These are phyloP conservation scores for Agaricus subrufescens DNA, from an alignment of 768 basidiomycete species.

Conservation along the genomic window DNA sequence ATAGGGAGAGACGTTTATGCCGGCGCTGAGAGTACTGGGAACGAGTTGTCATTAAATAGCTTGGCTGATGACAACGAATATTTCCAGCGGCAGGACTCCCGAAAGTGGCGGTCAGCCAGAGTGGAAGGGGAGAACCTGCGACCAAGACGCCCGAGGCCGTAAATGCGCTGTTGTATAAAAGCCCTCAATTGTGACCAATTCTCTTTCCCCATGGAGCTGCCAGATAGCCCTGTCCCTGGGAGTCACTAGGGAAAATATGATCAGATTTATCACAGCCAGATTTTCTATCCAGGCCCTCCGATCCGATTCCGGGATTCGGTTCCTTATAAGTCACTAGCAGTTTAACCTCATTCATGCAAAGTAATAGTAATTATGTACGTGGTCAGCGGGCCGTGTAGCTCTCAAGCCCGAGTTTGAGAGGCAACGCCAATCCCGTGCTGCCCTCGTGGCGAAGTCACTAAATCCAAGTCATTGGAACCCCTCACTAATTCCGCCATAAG, in stretches of 20 bases:
- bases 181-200: background rate
- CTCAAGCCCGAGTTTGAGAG: no score
- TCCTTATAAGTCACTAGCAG: no score
- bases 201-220: background rate
- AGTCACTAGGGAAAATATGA: constrained; percentile 1
- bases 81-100: background rate
- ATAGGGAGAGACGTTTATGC: constrained; percentile 5
- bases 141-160: background rate
- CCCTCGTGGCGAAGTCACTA: no score
- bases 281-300: no score
- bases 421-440: no score
- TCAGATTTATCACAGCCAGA: background rate
- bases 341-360: no score
- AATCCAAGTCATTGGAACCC: no score
- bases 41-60: background rate
- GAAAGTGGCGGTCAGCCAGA: background rate
- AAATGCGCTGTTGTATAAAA: constrained; percentile 2
- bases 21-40: background rate
- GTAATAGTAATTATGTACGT: no score
- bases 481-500: no score
- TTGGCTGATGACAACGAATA: background rate
- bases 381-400: no score
- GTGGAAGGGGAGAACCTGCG: background rate
- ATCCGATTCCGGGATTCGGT: no score
- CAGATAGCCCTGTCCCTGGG: background rate